Evolutionary conservation across 1,139 yeast species (phyloP), one percentile per base, ranked within the genome.

Genomic region (Suzukiozyma palmioleophila): DNA sequence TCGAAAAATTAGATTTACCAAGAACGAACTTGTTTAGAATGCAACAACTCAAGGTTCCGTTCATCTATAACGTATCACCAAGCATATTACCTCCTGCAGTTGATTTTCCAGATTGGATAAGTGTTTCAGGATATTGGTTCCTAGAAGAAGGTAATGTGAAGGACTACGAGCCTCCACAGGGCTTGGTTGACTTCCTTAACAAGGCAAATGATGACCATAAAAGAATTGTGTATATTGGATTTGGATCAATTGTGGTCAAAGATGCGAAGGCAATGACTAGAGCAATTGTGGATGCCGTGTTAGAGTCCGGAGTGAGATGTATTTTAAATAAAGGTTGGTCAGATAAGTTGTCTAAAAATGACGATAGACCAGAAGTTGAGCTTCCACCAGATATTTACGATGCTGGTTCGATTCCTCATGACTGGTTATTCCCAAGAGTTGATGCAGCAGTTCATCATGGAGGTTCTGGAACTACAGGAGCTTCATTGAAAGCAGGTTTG

Each of bases 361-460:
- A 47, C 24, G 41, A 46, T 14, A 42, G 42, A 27, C 53, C 73
- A 7, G 86, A 81, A 47, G 58, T 79, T 14, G 75, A 66, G 25
- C 60, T 87, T n/a, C 96, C 96, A 0, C 66, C 70, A 0, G 80
- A 81, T 46, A 75, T 90, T 2, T 85, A 65, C 55, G 80, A 79
- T 47, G 66, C 86, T 10, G 92, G 92, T 3, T 59, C 82, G 10
- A 70, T 87, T 15, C 96, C 97, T 1, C 98, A 90, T 57, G 96
- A 89, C 59, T 92, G 97, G 97, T 66, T 90, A 33, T 90, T 90
- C 60, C 85, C 92, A 0, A 79, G 77, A 47, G 69, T 92, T 33
- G 96, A 90, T 61, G 97, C 92, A 0, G 96, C 95, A 0, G 96
- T 90, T 3, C 98, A 90, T 54, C 98, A 90, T 59, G 98, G 98